Evolutionary conservation across 495 filamentous ascomycete genomes (phyloP), one percentile per base, ranked within the genome.

Genomic region (Symbiotaphrina buchneri): DNA sequence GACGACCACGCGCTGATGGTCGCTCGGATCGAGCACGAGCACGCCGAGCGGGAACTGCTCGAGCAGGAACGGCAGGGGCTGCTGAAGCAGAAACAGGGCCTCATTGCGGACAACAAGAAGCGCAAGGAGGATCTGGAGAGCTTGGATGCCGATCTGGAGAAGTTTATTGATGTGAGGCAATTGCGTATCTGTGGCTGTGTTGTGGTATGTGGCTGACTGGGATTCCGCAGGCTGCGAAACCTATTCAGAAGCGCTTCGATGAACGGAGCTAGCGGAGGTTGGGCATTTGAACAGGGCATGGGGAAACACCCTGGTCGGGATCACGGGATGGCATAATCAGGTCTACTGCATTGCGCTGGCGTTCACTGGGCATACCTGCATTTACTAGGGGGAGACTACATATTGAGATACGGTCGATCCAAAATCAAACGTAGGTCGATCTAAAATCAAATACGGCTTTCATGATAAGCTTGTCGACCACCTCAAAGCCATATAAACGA

Each of bases 61-160:
- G 90, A 97, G 44, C 74, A 81, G 49, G 71, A 76, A 35, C 65
- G 90, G 23, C 80, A 82, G 49, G 77, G 74, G 39, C 59, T 94
- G 17, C 52, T 93, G 32, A 85, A 80, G 58, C 70, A 74, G 46
- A 97, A 97, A 45, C 81, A 91, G 48, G 74, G 70, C 30, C 58
- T 97, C 33, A 90, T 90, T 33, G 73, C 78, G 4, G 84, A 94
- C 43, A 94, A 93, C 43, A 91, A 92, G 58, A 91, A 81, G 54
- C 62, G 84, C 30, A 85, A 87, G 48, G 84, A 94, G 33, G 81
- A 97, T 46, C 54, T 97, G 17, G 78, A 72, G 21, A 90, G 71
- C 39, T 56, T 94, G 21, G 84, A 92, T 42, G 71, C 76, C 51
- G 76, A 90, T 46, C 54, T 92, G 39, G 83, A 92, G 54, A 78